phyloP scores from a whole-genome alignment of 2,329 filamentous ascomycete species.

The Fusarium abutilonis region DNA sequence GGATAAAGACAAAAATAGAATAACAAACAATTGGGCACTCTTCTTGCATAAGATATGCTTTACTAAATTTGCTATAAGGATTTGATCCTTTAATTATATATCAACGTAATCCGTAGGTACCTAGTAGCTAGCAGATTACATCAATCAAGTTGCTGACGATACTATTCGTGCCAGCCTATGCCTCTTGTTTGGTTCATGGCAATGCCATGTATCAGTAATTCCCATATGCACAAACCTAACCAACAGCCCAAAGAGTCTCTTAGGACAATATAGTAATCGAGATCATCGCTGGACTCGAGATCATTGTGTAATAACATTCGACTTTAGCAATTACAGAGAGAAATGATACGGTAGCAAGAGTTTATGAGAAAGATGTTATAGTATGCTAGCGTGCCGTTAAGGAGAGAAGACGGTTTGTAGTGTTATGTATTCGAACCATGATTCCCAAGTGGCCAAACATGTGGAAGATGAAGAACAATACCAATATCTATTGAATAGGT shows the following conservation, averaged over 20 bases:
- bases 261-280: neutral
- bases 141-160: no score
- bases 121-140: no score
- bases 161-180: no score
- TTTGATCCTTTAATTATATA: no score
- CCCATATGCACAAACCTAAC: neutral
- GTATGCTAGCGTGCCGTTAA: constrained; percentile 2
- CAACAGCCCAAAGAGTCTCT: neutral
- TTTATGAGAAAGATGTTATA: constrained; percentile 2
- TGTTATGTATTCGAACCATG: neutral
- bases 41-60: no score
- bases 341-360: neutral
- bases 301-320: no score
- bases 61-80: no score
- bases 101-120: no score
- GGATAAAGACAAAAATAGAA: no score
- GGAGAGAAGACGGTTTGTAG: constrained; percentile 7
- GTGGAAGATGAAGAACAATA: neutral
- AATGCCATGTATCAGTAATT: neutral
- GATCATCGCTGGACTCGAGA: neutral
- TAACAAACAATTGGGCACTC: no score
- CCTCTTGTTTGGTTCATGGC: no score
- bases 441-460: constrained; percentile 1
- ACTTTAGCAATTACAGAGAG: constrained; percentile 3
- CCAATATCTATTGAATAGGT: neutral